Percentiles rank a stretch among this genome's conserved stretches.
Conservation (phyloP, 116 monocot genomes). For the Papilionanthe hybrid region DNA sequence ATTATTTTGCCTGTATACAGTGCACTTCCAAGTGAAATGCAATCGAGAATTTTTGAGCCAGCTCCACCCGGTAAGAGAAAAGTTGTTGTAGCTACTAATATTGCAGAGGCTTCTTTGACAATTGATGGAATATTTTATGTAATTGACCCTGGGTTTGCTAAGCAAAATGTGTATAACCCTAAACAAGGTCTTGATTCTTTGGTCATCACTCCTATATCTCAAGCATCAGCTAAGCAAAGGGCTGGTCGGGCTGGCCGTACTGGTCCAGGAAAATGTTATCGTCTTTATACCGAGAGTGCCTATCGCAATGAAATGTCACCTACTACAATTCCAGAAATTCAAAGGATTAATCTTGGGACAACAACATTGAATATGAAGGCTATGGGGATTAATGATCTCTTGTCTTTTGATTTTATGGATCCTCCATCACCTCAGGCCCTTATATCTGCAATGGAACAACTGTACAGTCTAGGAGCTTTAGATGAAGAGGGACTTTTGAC, state of each 20-base stretch:
- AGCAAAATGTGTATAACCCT: constrained; percentile 90
- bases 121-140: constrained; percentile 96
- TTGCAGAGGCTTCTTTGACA: constrained; percentile 92
- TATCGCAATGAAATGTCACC: constrained; percentile 97
- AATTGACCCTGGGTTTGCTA: constrained; percentile 96
- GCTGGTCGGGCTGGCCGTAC: constrained; percentile 89
- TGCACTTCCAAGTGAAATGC: constrained; percentile 98
- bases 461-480: constrained; percentile 82
- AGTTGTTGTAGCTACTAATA: constrained; percentile 95
- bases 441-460: constrained; percentile 92
- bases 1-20: constrained; percentile 97
- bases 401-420: constrained; percentile 98
- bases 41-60: constrained; percentile 91
- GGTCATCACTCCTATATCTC: constrained; percentile 92
- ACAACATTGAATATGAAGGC: constrained; percentile 88
- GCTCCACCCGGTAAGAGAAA: constrained; percentile 91
- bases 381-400: constrained; percentile 94
- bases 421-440: constrained; percentile 93
- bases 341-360: constrained; percentile 81
- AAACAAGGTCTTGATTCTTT: constrained; percentile 94
- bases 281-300: constrained; percentile 93
- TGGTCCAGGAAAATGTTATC: constrained; percentile 94
- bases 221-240: constrained; percentile 98
- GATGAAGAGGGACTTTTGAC: constrained; percentile 95
- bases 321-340: constrained; percentile 86